A percentile compares a stretch with the other conserved stretches of the same genome.
Evolutionary conservation across 2,329 filamentous ascomycete species (phyloP).

Genomic region (Alternaria triticina): DNA sequence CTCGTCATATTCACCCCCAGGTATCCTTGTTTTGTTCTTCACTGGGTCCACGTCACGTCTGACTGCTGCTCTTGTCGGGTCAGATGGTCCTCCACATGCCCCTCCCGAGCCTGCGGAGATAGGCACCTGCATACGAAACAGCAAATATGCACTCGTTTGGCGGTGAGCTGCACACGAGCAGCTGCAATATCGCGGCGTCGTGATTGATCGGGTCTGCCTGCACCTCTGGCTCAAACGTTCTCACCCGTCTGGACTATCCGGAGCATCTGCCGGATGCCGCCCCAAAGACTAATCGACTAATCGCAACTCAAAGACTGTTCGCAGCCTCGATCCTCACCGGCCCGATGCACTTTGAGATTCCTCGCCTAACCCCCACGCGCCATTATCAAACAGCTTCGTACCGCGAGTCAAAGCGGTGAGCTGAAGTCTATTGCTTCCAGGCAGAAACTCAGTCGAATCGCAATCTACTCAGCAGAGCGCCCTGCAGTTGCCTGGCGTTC

Average conservation of each 20-base stretch:
- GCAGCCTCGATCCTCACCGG: slow-evolving; percentile 17
- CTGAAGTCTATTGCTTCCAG: not conserved
- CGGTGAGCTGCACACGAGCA: slow-evolving; percentile 25
- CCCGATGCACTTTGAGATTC: slow-evolving; percentile 13
- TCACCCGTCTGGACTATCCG: not conserved
- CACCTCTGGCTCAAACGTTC: not conserved
- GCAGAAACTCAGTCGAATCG: not conserved
- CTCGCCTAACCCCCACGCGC: slow-evolving; percentile 44
- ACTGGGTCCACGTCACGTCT: slow-evolving; percentile 24
- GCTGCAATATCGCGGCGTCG: slow-evolving; percentile 4
- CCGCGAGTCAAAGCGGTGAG: slow-evolving; percentile 11
- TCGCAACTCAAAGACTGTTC: slow-evolving; percentile 4
- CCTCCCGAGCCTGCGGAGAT: slow-evolving; percentile 3
- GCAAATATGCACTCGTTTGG: slow-evolving; percentile 3
- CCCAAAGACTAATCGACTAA: not conserved
- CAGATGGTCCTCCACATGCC: slow-evolving; percentile 4
- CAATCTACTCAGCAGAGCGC: not conserved
- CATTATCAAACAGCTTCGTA: slow-evolving; percentile 40
- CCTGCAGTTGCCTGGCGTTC: not conserved
- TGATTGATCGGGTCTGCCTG: not conserved
- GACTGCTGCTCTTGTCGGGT: slow-evolving; percentile 5
- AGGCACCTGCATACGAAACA: slow-evolving; percentile 1
- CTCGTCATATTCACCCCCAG: slow-evolving; percentile 2
- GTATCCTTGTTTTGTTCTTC: slow-evolving; percentile 6
- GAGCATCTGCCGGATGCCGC: slow-evolving; percentile 5